These are phyloP conservation scores for Alopecurus myosuroides DNA, from an alignment of 176 grass and related monocot genomes.

Conservation along the genomic window DNA sequence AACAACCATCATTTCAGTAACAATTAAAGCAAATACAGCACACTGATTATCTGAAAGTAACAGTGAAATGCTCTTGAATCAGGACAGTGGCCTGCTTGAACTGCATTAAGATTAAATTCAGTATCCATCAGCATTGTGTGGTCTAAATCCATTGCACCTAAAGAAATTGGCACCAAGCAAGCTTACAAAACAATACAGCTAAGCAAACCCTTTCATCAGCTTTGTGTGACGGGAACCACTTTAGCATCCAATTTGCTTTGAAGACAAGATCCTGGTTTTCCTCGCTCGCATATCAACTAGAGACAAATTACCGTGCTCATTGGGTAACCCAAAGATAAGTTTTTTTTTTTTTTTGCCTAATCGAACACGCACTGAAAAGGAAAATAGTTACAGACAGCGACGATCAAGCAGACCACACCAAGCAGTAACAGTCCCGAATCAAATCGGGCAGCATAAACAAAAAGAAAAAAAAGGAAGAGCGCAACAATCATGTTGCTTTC, in stretches of 20 bases:
- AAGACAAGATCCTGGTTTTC: slow-evolving; percentile 28
- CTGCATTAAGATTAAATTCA: slow-evolving; percentile 11
- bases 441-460: slow-evolving; percentile 29
- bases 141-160: slow-evolving; percentile 33
- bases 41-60: not conserved
- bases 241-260: slow-evolving; percentile 32
- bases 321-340: slow-evolving; percentile 2
- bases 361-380: not conserved
- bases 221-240: slow-evolving; percentile 27
- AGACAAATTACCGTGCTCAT: not conserved
- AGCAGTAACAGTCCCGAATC: slow-evolving; percentile 22
- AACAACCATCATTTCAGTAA: slow-evolving; percentile 9
- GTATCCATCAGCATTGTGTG: slow-evolving; percentile 26
- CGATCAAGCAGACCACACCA: slow-evolving; percentile 3
- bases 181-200: slow-evolving; percentile 49
- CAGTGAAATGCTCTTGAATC: not conserved
- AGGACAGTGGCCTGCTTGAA: slow-evolving; percentile 5
- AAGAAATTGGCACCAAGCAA: slow-evolving; percentile 26
- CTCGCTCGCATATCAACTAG: not conserved
- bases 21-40: not conserved
- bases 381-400: not conserved
- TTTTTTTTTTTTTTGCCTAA: not conserved
- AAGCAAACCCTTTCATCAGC: slow-evolving; percentile 39
- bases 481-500: slow-evolving; percentile 34
- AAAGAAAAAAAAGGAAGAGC: slow-evolving; percentile 33